Evolutionary conservation across 257 asterid genomes (phyloP).

Genomic region (Petunia axillaris): DNA sequence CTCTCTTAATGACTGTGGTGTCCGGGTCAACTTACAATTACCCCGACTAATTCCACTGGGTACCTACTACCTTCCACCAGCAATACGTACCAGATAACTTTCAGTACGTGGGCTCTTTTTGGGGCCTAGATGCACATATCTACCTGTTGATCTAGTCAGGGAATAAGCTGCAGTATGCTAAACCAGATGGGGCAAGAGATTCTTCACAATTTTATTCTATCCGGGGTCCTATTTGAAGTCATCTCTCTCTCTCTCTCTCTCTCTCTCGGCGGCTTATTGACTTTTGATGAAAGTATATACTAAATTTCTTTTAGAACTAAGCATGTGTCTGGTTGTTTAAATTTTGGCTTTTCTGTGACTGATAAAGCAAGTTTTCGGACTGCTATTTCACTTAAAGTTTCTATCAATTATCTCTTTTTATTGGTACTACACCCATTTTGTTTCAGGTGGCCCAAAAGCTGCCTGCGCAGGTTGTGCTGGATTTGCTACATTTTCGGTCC

Average conservation of each 20-base stretch:
- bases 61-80: too few species aligned
- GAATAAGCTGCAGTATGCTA: background rate
- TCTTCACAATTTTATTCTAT: background rate
- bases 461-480: slow-evolving; percentile 62
- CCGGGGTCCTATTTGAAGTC: background rate
- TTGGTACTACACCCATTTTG: background rate
- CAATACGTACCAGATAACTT: too few species aligned
- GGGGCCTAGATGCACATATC: too few species aligned
- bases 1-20: too few species aligned
- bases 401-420: background rate
- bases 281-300: background rate
- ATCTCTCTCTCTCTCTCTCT: background rate
- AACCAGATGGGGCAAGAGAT: background rate
- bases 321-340: background rate
- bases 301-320: background rate
- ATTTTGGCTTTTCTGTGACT: background rate
- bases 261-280: background rate
- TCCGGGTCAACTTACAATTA: too few species aligned
- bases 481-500: slow-evolving; percentile 57
- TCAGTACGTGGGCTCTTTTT: too few species aligned
- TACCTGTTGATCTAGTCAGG: background rate
- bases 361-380: background rate
- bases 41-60: too few species aligned
- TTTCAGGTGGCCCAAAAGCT: slow-evolving; percentile 57
- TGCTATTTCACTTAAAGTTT: background rate